A percentile compares a stretch with the other conserved stretches of the same genome.
These are phyloP conservation scores for Clavariopsis aquatica DNA, from an alignment of 495 filamentous ascomycete species.

Conservation along the genomic window DNA sequence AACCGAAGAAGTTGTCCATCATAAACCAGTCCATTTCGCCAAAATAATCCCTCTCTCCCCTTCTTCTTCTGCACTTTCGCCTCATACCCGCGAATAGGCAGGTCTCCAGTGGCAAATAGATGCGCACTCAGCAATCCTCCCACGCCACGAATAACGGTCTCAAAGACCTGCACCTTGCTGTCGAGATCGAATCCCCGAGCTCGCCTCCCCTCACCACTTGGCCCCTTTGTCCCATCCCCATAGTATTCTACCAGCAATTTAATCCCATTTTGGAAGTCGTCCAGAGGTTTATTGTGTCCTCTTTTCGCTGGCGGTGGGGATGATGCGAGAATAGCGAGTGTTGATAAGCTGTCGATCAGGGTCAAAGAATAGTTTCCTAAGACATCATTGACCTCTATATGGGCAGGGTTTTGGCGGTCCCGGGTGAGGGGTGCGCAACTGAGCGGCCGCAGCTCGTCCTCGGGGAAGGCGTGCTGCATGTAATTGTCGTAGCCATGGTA, in stretches of 20 bases:
- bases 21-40: constrained; percentile 79
- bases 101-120: constrained; percentile 83
- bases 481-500: constrained; percentile 98
- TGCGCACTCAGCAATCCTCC: constrained; percentile 91
- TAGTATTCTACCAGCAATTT: constrained; percentile 78
- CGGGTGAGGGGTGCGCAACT: constrained; percentile 81
- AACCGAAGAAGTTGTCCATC: constrained; percentile 85
- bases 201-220: constrained; percentile 68
- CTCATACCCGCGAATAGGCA: constrained; percentile 78
- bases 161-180: constrained; percentile 97
- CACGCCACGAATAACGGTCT: constrained; percentile 91
- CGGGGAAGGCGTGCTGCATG: constrained; percentile 89
- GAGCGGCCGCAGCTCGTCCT: constrained; percentile 91
- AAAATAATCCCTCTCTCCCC: constrained; percentile 61
- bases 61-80: constrained; percentile 46
- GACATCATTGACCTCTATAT: constrained; percentile 91
- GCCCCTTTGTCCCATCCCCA: constrained; percentile 75
- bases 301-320: constrained; percentile 44
- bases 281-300: constrained; percentile 61
- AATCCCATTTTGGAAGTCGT: constrained; percentile 80
- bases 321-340: constrained; percentile 87
- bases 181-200: constrained; percentile 91
- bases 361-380: constrained; percentile 97
- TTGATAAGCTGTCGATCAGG: constrained; percentile 89
- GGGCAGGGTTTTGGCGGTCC: constrained; percentile 73